Conservation (phyloP, 2,329 filamentous ascomycete species). For the Exophiala alcalophila region DNA sequence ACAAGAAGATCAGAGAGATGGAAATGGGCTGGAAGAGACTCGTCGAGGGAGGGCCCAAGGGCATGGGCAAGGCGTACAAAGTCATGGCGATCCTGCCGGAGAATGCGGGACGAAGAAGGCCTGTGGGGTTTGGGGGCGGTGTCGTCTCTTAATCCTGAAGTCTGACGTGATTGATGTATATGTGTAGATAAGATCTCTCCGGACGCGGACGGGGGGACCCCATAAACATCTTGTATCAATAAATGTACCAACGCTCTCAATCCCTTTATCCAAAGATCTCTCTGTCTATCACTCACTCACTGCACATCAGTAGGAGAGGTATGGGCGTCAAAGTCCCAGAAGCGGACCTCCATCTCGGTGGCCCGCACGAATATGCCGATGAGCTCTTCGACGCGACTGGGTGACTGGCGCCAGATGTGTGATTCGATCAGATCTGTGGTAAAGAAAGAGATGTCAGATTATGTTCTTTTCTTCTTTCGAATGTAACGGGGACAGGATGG, state of each 20-base stretch:
- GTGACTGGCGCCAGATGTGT: constrained; percentile 69
- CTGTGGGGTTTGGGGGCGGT: constrained; percentile 86
- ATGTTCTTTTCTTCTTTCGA: too few species aligned
- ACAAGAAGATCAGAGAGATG: constrained; percentile 59
- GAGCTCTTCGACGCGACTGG: constrained; percentile 73
- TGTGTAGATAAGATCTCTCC: too few species aligned
- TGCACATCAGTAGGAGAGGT: too few species aligned
- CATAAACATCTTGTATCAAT: too few species aligned
- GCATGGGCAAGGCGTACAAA: constrained; percentile 96
- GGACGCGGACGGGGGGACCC: too few species aligned
- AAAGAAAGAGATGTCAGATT: too few species aligned
- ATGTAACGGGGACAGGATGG: not conserved
- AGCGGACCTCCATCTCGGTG: constrained; percentile 73
- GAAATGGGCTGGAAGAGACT: constrained; percentile 75
- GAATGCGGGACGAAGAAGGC: constrained; percentile 67
- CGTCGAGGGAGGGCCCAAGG: constrained; percentile 74
- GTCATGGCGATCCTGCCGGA: constrained; percentile 86
- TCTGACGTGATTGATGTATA: too few species aligned
- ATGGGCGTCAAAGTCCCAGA: constrained; percentile 67
- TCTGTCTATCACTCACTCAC: too few species aligned
- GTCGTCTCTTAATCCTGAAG: too few species aligned
- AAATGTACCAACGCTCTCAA: too few species aligned
- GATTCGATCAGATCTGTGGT: constrained; percentile 69
- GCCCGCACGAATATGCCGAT: constrained; percentile 81
- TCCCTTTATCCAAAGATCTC: too few species aligned